Evolutionary conservation across 2,329 filamentous ascomycete species (phyloP).

Genomic region (Graphilbum sp.): DNA sequence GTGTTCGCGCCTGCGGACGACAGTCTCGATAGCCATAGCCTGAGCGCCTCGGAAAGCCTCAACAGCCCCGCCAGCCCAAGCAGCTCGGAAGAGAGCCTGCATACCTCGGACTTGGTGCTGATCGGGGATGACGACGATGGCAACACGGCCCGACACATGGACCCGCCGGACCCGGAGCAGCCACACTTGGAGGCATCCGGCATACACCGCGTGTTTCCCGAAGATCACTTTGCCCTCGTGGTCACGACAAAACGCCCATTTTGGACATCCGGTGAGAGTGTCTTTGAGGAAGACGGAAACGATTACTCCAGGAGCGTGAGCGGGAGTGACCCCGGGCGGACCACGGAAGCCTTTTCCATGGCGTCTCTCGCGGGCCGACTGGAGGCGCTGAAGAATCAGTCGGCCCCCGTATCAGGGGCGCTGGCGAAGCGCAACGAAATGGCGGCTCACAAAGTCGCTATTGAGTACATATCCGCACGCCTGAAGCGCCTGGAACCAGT

Average conservation of each 20-base stretch:
- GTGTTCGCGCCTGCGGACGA: too few relatives aligned
- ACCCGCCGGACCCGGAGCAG: conserved; percentile 21
- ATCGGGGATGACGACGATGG: conserved; percentile 12
- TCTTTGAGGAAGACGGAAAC: neutral
- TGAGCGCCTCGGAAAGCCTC: too few relatives aligned
- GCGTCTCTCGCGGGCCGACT: conserved; percentile 26
- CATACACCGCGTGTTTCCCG: conserved; percentile 40
- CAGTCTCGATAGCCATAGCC: too few relatives aligned
- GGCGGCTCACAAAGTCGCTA: conserved; percentile 15
- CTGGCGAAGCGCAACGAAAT: neutral
- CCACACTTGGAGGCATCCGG: conserved; percentile 41
- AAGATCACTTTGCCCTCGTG: conserved; percentile 46
- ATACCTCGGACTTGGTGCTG: neutral
- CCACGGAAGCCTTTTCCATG: conserved; percentile 11
- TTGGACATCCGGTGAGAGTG: neutral
- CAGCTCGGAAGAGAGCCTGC: neutral
- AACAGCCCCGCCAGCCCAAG: neutral
- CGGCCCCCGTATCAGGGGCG: conserved; percentile 4
- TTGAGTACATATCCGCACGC: conserved; percentile 27
- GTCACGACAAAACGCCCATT: conserved; percentile 31
- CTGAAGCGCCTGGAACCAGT: conserved; percentile 28
- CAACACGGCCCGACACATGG: conserved; percentile 10
- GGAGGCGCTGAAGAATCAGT: conserved; percentile 12
- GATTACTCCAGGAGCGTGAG: neutral
- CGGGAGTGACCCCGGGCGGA: too few relatives aligned